Percentiles rank a stretch among this genome's conserved stretches.
phyloP scores from a whole-genome alignment of 768 basidiomycete species.

The Pisolithus tinctorius region DNA sequence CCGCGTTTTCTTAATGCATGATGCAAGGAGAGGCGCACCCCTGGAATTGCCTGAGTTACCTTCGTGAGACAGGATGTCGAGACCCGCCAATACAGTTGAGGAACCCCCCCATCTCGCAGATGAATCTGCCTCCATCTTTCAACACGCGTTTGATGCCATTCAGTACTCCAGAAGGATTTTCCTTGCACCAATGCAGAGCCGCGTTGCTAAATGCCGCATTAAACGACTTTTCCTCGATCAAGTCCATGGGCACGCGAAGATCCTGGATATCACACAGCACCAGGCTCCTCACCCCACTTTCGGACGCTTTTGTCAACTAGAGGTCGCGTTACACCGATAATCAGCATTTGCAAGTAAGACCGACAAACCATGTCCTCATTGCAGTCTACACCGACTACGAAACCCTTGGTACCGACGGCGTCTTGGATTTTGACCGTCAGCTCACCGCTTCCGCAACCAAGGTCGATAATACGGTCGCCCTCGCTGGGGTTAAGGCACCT shows the following conservation, averaged over 20 bases:
- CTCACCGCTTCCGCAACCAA: slow-evolving; percentile 83
- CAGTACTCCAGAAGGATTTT: slow-evolving; percentile 59
- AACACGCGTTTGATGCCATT: slow-evolving; percentile 52
- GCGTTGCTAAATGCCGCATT: slow-evolving; percentile 81
- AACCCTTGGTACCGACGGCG: slow-evolving; percentile 44
- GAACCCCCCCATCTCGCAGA: slow-evolving; percentile 73
- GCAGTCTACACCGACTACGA: slow-evolving; percentile 63
- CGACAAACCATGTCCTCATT: slow-evolving; percentile 67
- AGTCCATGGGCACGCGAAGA: slow-evolving; percentile 29
- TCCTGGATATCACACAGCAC: slow-evolving; percentile 52
- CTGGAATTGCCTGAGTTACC: slow-evolving; percentile 29
- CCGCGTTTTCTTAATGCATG: slow-evolving; percentile 45
- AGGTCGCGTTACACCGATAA: not conserved
- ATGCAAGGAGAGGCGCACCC: slow-evolving; percentile 54
- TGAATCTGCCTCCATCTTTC: slow-evolving; percentile 65
- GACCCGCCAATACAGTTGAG: slow-evolving; percentile 58
- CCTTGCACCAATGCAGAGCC: slow-evolving; percentile 81
- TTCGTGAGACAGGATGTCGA: slow-evolving; percentile 1
- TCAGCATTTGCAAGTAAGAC: not conserved
- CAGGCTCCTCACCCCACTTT: slow-evolving; percentile 38
- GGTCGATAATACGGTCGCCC: slow-evolving; percentile 66
- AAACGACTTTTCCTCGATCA: slow-evolving; percentile 35
- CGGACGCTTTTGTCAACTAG: slow-evolving; percentile 49
- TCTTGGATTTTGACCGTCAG: slow-evolving; percentile 53
- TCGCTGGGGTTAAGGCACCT: slow-evolving; percentile 52